phyloP scores from a whole-genome alignment of 768 basidiomycete genomes.

The Rhizopogon vinicolor region DNA sequence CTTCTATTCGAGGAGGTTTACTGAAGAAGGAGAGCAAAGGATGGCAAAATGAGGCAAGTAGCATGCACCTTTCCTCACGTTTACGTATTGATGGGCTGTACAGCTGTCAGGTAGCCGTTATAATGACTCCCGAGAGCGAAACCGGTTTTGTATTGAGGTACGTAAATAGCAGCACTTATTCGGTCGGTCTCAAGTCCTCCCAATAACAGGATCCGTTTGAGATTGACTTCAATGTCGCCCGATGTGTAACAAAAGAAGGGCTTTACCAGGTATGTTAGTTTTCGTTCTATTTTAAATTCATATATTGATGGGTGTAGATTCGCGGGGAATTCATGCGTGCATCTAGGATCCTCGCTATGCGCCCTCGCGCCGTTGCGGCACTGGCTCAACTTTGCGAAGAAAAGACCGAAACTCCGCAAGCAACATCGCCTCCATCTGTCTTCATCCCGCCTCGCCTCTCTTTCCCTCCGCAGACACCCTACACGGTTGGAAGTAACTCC shows the following conservation, averaged over 20 bases:
- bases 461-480: constrained; percentile 64
- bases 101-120: constrained; percentile 52
- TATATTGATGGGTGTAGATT: constrained; percentile 50
- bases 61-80: neutral
- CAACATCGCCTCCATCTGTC: constrained; percentile 34
- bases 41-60: constrained; percentile 89
- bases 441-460: constrained; percentile 43
- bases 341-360: constrained; percentile 72
- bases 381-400: constrained; percentile 92
- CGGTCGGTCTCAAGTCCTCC: neutral
- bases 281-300: neutral
- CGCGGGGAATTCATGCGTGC: constrained; percentile 99
- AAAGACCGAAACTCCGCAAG: constrained; percentile 49
- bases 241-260: constrained; percentile 95
- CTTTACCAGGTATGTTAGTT: constrained; percentile 69
- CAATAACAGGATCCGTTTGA: constrained; percentile 87
- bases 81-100: constrained; percentile 6
- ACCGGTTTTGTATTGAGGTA: constrained; percentile 95
- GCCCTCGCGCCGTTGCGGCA: constrained; percentile 76
- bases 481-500: constrained; percentile 60
- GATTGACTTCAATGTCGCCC: constrained; percentile 90
- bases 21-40: constrained; percentile 91
- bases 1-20: constrained; percentile 85
- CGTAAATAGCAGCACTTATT: constrained; percentile 8
- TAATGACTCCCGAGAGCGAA: constrained; percentile 78